Evolutionary conservation across 441 rosid genomes (phyloP), one percentile per base, ranked within the genome.

Genomic region (Gossypium aridum): DNA sequence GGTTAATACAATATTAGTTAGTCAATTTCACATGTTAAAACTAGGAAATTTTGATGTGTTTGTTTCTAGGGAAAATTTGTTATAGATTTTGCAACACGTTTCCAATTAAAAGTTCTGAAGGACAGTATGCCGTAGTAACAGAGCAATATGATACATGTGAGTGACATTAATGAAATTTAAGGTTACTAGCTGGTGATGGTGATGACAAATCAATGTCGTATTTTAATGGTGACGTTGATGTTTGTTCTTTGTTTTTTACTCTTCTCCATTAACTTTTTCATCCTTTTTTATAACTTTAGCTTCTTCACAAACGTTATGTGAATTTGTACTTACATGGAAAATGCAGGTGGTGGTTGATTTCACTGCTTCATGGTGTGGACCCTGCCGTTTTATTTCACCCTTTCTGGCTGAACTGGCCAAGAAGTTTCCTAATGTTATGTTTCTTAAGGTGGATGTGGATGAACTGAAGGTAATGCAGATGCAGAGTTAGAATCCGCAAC

Each of bases 341-440:
- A 22, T 60, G 56, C 71, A 92, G 99, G 83, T 89, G 56, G 94
- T 95, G 74, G 86, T 91, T 72, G 96, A 89, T 87, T 95, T 93
- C 81, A 88, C 97, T 69, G 95, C 99, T 56, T 83, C 99, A 20
- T 95, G 97, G 99, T 92, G 97, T 9, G 95, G 92, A 71, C 97
- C 99, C 17, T 91, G 99, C 80, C 96, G 97, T 64, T 73, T 90
- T 78, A 91, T 95, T 9, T 77, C 97, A 22, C 97, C 97, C 23
- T 82, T 89, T 84, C 73, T 93, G 73, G 84, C 85, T 56, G 98
- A 93, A 78, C 79, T 93, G 76, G 97, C 99, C 37, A 93, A 85
- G 92, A 89, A 82, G 70, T 73, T 86, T 22, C 86, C 97, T 1
- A 43, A 72, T 68, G 97, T 86, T 51, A 72, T 79, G 72, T 95